These are phyloP conservation scores for Trypanosoma rangeli DNA, from an alignment of 208 protist species.

Conservation along the genomic window DNA sequence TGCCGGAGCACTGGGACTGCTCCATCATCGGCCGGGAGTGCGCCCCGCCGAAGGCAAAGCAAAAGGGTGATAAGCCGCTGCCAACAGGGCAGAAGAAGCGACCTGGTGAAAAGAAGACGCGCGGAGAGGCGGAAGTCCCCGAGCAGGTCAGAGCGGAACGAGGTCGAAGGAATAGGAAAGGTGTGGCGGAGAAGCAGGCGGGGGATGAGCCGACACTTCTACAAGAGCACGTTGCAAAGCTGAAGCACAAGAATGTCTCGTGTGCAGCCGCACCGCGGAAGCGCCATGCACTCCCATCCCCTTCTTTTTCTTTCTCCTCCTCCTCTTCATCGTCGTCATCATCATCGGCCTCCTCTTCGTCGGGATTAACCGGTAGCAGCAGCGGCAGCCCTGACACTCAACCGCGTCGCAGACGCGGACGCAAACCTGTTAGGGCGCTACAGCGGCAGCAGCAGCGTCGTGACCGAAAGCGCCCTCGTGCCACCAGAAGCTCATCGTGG, in stretches of 20 bases:
- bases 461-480: background rate
- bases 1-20: slow-evolving; percentile 58
- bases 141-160: background rate
- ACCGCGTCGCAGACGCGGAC: background rate
- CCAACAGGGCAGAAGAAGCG: background rate
- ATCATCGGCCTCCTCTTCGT: slow-evolving; percentile 9
- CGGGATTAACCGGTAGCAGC: background rate
- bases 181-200: background rate
- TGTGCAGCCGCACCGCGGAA: background rate
- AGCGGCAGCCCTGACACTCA: background rate
- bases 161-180: background rate
- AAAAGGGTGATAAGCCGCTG: background rate
- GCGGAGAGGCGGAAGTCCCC: background rate
- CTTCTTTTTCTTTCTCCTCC: background rate
- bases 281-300: background rate
- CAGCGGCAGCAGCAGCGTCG: background rate
- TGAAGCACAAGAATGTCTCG: background rate
- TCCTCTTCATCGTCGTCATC: slow-evolving; percentile 3
- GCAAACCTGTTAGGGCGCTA: background rate
- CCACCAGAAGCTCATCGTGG: background rate
- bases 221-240: background rate
- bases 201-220: background rate
- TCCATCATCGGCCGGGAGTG: slow-evolving; percentile 34
- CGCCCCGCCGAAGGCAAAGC: background rate
- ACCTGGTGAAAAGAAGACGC: slow-evolving; percentile 6